These are phyloP conservation scores for Fusarium robinianum DNA, from an alignment of 2,329 filamentous ascomycete species.

Conservation along the genomic window DNA sequence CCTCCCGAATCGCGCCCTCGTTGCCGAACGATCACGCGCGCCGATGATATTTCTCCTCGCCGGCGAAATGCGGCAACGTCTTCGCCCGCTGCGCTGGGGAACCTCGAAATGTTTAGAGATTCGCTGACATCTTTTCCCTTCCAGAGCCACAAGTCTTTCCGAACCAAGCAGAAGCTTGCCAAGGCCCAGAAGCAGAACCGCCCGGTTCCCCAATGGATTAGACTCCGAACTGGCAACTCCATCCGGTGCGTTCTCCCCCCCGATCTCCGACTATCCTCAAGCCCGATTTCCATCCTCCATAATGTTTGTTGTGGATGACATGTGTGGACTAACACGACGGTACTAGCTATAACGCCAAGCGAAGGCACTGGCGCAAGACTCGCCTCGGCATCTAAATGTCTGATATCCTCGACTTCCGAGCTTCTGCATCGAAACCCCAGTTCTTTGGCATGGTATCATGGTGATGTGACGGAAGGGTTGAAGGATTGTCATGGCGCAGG, in stretches of 20 bases:
- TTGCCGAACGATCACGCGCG: constrained; percentile 14
- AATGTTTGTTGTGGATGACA: too few species aligned
- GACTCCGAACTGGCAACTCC: constrained; percentile 97
- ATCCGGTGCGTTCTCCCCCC: constrained; percentile 77
- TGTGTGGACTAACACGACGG: constrained; percentile 21
- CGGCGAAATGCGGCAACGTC: constrained; percentile 13
- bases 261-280: background rate
- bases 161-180: constrained; percentile 99
- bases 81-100: too few species aligned
- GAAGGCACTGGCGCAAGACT: constrained; percentile 99
- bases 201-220: constrained; percentile 99
- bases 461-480: constrained; percentile 34
- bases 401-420: constrained; percentile 40
- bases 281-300: too few species aligned
- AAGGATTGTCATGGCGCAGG: constrained; percentile 33
- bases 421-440: constrained; percentile 35
- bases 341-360: constrained; percentile 99
- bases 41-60: constrained; percentile 10
- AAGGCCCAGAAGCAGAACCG: constrained; percentile 99
- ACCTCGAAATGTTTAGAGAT: too few species aligned
- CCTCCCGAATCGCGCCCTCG: constrained; percentile 11
- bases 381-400: constrained; percentile 90
- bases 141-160: constrained; percentile 99
- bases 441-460: constrained; percentile 38
- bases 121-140: constrained; percentile 33